Conservation (phyloP, 352 stramenopile genomes). For the Plasmopara halstedii region DNA sequence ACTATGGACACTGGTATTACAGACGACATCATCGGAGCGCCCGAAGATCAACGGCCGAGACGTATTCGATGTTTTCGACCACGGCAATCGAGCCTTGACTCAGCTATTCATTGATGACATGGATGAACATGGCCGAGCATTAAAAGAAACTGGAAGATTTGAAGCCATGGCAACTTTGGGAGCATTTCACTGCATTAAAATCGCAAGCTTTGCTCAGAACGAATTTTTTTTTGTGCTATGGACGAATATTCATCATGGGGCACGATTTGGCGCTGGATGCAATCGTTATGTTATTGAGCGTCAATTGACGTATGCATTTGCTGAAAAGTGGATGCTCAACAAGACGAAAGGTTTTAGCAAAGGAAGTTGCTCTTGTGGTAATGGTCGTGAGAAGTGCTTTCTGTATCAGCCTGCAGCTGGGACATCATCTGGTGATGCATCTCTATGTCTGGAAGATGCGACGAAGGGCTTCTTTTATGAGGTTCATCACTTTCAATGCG, state of each 20-base stretch:
- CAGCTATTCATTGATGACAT: no score
- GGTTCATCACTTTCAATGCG: neutral
- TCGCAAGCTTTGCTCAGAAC: conserved; percentile 1
- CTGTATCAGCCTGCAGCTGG: no score
- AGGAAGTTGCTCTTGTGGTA: conserved; percentile 1
- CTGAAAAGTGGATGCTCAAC: conserved; percentile 3
- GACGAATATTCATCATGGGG: conserved; percentile 11
- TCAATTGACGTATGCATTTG: conserved; percentile 1
- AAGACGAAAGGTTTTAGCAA: conserved; percentile 2
- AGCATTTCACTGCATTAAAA: no score
- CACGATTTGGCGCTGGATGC: conserved; percentile 6
- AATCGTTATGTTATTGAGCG: conserved; percentile 5
- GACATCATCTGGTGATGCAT: neutral
- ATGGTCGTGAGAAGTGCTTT: neutral
- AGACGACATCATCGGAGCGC: neutral
- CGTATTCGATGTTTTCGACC: neutral
- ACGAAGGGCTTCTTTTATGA: neutral
- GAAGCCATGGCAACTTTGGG: conserved; percentile 10
- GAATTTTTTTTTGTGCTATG: conserved; percentile 1
- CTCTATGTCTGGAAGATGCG: neutral
- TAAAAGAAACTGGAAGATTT: conserved; percentile 1
- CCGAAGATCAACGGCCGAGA: neutral
- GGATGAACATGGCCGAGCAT: no score
- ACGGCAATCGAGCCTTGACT: neutral
- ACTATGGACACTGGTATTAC: no score